Base-by-base conservation (phyloP, 177 flowering plant genomes). In the Tripterygium wilfordii region DNA sequence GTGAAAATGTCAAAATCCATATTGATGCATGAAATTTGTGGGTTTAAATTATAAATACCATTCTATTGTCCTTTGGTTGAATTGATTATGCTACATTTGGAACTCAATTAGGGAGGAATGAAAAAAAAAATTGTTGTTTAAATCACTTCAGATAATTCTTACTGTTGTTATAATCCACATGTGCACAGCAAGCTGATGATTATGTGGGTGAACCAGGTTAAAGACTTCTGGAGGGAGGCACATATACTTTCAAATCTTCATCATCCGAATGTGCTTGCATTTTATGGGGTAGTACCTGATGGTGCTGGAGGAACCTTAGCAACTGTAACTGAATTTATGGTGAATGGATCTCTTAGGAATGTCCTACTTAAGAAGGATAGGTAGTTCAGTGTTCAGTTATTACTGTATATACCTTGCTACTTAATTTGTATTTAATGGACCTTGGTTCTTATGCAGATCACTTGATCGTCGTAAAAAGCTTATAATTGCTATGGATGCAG, bases 201-300 rank as follows among this genome's bases (percentile, higher is more conserved):
- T 37, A 54, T 53, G 24, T 60, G 20, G 19, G 4, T 45, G 21
- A 31, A 24, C 13, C 53, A 80, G 83, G 61, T 66, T 18, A 66
- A 64, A 49, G 86, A 77, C 49, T 77, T 80, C 60, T 80, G 86
- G 86, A 70, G 79, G 54, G 86, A 80, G 52, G 86, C 86, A n/a
- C 58, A 51, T 15, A 77, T 75, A 23, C 72, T 80, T 17, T 72
- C 83, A 41, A 70, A 72, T 32, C 71, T 80, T 16, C 86, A 80
- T 52, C 86, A 80, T 63, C 86, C 86, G 27, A 80, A 80, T 66
- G 83, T 80, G 10, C 72, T 77, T 41, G 79, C 87, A 29, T 80
- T 80, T 46, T 80, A 80, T 63, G 87, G 83, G 9, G 72, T 77
- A 35, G 87, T 77, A 32, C 83, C 74, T 5, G 86, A 80, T 69